Evolutionary conservation across 2,329 filamentous ascomycete species (phyloP), one percentile per base, ranked within the genome.

Genomic region (Penicillium occitanis): DNA sequence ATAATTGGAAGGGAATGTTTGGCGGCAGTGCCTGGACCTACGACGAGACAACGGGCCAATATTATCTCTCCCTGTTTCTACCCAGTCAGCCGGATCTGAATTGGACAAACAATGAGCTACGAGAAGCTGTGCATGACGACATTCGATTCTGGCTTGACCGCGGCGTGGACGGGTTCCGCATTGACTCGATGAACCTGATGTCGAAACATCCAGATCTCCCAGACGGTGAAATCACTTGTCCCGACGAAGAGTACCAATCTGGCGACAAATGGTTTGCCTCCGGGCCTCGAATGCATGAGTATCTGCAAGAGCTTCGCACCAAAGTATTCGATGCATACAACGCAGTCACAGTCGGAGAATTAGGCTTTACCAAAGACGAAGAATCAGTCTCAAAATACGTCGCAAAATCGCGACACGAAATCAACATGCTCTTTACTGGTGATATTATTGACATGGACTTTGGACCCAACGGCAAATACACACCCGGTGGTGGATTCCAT

Each of bases 1-100:
- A 61, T 50, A 65, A 65, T 44, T 65, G 63, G 63, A 42, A 37
- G 14, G 33, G 37, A 11, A 30, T 44, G 10, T 65, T 65, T 44
- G 42, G 37, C 22, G 55, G 63, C 37, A 53, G 30, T 30, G 66
- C 62, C 11, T 67, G 66, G 90, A 81, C 86, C 62, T 91, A 85
- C 81, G 89, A 91, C 70, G 85, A 89, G 69, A 73, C 76, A 11
- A 90, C 88, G 0, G 80, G 84, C 63, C 87, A 92, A 74, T 92
- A 90, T 74, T 92, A 91, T 71, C 83, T 92, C 0, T 86, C 88
- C 67, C 82, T 93, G 11, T 93, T 91, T 75, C 86, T 88, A 5
- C 83, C 84, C 6, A 85, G 90, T 68, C 90, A 93, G 75, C 90
- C 91, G 0, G 91, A 93, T 71, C 81, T 93, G 17, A 93, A 93